Evolutionary conservation across 2,329 filamentous ascomycete species (phyloP), one percentile per base, ranked within the genome.

Genomic region (Zymoseptoria passerinii): DNA sequence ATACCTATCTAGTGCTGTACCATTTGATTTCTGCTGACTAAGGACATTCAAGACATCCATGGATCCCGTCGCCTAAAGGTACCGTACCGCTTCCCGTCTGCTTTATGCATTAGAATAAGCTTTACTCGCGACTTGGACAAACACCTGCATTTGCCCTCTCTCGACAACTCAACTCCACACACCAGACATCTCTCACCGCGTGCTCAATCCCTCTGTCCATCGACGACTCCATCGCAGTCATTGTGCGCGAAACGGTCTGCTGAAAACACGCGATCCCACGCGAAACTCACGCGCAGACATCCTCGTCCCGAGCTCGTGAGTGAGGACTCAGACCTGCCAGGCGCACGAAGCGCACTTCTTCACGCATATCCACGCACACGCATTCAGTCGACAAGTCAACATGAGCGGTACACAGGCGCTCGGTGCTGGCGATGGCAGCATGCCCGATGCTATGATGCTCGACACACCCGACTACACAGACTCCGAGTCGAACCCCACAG

Each of bases 391-490:
- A 52, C 23, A 29, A 13, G 9, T 4, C 3, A 27, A 10, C 19
- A 70, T 69, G 67, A 64, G 58, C 50, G 57, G 60, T 54, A 60
- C 63, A 23, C 58, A 62, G 23, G 60, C 65, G 18, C 44, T 66
- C 10, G 69, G 69, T 50, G 68, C 62, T 27, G 69, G 68, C 52
- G 68, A 71, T 57, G 68, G 67, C 67, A 64, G 64, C 50, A 54
- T 68, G 65, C 65, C 67, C 4, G 68, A 72, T 52, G 52, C 59
- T 48, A 63, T 61, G 56, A 68, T 78, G 58, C 75, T 83, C 68
- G 82, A 85, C 58, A 85, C 82, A 7, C 83, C 83, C 50, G 82
- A 85, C 63, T 85, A 85, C 70, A 85, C 83, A 63, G 84, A 87
- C 70, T 85, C 83, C 7, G 83, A 87, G 67, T 85, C 83, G 58